A percentile compares a stretch with the other conserved stretches of the same genome.
These are phyloP conservation scores for Trichomonas gallinae DNA, from an alignment of 208 protist species.

Conservation along the genomic window DNA sequence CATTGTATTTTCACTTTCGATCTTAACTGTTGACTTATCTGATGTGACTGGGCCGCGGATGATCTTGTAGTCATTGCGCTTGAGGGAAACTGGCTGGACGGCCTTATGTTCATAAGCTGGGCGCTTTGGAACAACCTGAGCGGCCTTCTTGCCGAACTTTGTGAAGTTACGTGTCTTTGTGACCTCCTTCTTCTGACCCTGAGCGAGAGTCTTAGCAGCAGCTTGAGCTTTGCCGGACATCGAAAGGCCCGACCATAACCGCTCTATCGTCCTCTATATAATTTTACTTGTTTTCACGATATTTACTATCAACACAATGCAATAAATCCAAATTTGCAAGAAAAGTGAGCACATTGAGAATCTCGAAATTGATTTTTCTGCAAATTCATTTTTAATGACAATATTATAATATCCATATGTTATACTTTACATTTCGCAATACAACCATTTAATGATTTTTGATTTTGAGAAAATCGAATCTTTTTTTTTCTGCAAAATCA, in stretches of 20 bases:
- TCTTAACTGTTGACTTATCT: not conserved
- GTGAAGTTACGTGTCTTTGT: not conserved
- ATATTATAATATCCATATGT: no score
- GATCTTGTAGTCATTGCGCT: constrained; percentile 15
- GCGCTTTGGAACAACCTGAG: not conserved
- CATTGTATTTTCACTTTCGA: constrained; percentile 19
- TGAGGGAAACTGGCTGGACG: not conserved
- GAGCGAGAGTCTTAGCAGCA: not conserved
- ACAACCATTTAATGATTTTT: no score
- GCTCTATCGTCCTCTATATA: not conserved
- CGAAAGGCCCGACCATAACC: not conserved
- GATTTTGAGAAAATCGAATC: no score
- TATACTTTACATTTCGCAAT: no score
- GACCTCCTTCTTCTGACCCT: not conserved
- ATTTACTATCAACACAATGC: no score
- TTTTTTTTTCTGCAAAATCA: no score
- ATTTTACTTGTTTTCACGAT: not conserved
- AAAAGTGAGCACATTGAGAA: no score
- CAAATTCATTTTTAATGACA: no score
- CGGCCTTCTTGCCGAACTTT: not conserved
- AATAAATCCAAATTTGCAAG: no score
- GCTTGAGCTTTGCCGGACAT: not conserved
- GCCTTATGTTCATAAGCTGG: not conserved
- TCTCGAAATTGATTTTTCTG: no score
- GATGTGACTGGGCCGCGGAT: not conserved